Conservation (phyloP, 2,329 filamentous ascomycete genomes). For the Paecilomyces formosus region DNA sequence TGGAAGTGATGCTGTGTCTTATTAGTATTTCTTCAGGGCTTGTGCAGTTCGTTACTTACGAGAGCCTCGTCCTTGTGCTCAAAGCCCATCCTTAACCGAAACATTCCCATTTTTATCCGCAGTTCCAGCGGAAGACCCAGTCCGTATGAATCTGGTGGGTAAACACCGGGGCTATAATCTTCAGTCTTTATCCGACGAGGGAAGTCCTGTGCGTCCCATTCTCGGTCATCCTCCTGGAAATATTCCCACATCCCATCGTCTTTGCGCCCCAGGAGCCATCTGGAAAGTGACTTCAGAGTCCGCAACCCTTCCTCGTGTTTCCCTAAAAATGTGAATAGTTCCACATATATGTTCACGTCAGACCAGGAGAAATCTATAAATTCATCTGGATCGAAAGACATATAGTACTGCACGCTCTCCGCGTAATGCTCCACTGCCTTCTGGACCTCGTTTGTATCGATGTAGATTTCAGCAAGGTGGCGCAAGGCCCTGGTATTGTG, state of each 20-base stretch:
- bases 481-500: conserved; percentile 48
- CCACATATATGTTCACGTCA: conserved; percentile 76
- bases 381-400: conserved; percentile 35
- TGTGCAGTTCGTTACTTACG: conserved; percentile 40
- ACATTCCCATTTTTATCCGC: conserved; percentile 74
- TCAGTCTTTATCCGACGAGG: conserved; percentile 57
- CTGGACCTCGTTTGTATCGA: conserved; percentile 42
- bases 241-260: conserved; percentile 72
- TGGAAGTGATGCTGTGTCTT: conserved; percentile 54
- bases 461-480: conserved; percentile 51
- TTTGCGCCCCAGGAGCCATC: conserved; percentile 74
- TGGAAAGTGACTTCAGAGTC: conserved; percentile 62
- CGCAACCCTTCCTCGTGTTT: conserved; percentile 59
- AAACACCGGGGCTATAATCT: conserved; percentile 51
- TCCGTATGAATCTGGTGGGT: conserved; percentile 58
- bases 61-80: conserved; percentile 61
- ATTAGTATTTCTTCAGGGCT: background rate
- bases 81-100: conserved; percentile 64
- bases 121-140: conserved; percentile 70
- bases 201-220: conserved; percentile 72
- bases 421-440: conserved; percentile 47
- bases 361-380: conserved; percentile 59
- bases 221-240: conserved; percentile 66
- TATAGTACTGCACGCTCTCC: conserved; percentile 44
- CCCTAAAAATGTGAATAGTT: conserved; percentile 62